Evolutionary conservation across 2,329 filamentous ascomycete genomes (phyloP), one percentile per base, ranked within the genome.

Genomic region (Ophiocordyceps polyrhachis-furcata): DNA sequence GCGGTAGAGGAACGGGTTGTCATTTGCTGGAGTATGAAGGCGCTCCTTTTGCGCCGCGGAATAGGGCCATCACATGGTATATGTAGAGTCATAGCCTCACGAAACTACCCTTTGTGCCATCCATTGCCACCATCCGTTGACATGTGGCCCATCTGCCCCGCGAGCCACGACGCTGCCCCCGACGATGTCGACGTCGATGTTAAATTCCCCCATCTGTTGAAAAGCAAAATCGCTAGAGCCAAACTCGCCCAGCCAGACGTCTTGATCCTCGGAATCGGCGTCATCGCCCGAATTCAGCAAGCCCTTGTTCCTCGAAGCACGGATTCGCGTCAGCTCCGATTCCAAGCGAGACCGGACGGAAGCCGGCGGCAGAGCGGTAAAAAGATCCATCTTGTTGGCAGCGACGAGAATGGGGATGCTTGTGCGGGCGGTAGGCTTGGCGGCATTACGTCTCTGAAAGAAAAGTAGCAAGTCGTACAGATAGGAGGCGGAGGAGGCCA

Each of bases 331-430:
- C 48, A 96, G 76, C 60, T 95, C 89, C 13, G 71, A 68, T 64
- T 96, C 88, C 14, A 98, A 68, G 50, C 74, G 76, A 44, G 71
- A 70, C 60, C 76, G 81, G 47, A 95, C 83, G 29, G 93, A 68
- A 6, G 74, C 71, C 0, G 83, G 75, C 0, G 91, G 91, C 44
- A 95, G 66, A 8, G 89, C 86, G 0, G 91, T 95, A 59, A 98
- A 98, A 1, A 98, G 70, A 60, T 98, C 91, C 58, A 87, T 74
- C 70, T 98, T 98, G 64, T 96, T 98, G 45, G 87, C 88, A 2
- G 87, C 88, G 31, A 98, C 68, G 32, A 98, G 70, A 8, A 98
- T 71, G 0, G 83, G 79, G 9, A 91, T 70, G 41, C 70, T 50
- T 2, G 48, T 49, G 53, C 57, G 61, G 40, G 55, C 50, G 50